These are phyloP conservation scores for Lichina pygmaea DNA, from an alignment of 495 filamentous ascomycete genomes.

Conservation along the genomic window DNA sequence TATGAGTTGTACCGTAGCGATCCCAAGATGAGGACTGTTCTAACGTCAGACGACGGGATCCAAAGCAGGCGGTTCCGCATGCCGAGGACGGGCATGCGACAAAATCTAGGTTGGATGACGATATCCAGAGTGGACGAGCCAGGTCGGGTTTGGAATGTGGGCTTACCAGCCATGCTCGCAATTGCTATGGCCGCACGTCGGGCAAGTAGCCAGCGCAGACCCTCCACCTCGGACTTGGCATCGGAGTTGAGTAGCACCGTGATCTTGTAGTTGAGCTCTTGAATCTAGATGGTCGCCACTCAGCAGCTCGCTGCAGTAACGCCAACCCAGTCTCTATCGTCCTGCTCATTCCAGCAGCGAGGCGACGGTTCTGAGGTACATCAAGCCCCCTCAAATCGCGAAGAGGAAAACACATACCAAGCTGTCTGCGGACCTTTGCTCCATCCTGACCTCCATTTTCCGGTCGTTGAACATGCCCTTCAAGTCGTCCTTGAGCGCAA, in stretches of 20 bases:
- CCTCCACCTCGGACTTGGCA: slow-evolving; percentile 71
- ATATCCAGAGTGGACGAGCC: neutral
- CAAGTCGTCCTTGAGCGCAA: slow-evolving; percentile 62
- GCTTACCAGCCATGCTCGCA: slow-evolving; percentile 11
- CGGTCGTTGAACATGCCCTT: slow-evolving; percentile 92
- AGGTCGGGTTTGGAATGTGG: slow-evolving; percentile 2
- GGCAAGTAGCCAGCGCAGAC: slow-evolving; percentile 71
- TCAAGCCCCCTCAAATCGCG: no score
- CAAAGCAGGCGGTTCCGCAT: neutral
- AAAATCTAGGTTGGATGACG: no score
- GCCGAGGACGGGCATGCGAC: neutral
- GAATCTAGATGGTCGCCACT: slow-evolving; percentile 25
- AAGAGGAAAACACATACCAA: slow-evolving; percentile 16
- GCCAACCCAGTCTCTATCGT: neutral
- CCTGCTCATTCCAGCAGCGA: neutral
- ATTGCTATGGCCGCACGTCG: slow-evolving; percentile 64
- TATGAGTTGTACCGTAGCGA: slow-evolving; percentile 9
- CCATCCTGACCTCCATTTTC: slow-evolving; percentile 67
- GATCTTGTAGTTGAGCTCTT: slow-evolving; percentile 85
- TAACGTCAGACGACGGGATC: neutral
- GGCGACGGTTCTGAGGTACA: neutral
- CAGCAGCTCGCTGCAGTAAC: no score
- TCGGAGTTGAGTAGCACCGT: slow-evolving; percentile 66
- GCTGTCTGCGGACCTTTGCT: slow-evolving; percentile 60
- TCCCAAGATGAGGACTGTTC: slow-evolving; percentile 7